phyloP scores from a whole-genome alignment of 768 basidiomycete species.

The Antrodiella citrinella region DNA sequence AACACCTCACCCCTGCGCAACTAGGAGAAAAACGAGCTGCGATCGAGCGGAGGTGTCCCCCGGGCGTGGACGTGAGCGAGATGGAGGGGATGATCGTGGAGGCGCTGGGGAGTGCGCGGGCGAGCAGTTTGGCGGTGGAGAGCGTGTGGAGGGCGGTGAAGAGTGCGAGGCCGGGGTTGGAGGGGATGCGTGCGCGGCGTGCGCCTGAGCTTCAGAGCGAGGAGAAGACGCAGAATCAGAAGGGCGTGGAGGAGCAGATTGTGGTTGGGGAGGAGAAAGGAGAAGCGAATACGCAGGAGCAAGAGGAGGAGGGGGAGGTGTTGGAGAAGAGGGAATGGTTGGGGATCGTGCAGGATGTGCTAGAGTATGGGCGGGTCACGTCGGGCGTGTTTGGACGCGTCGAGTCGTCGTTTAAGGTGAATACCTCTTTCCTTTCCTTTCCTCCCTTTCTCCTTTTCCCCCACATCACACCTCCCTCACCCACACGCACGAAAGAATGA shows the following conservation, averaged over 20 bases:
- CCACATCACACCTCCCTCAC: background rate
- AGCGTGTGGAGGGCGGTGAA: slow-evolving; percentile 45
- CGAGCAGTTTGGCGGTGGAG: slow-evolving; percentile 53
- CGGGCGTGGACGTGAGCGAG: slow-evolving; percentile 22
- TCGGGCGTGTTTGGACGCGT: slow-evolving; percentile 69
- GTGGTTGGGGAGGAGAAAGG: background rate
- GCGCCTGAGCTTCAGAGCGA: background rate
- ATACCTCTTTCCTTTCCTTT: slow-evolving; percentile 15
- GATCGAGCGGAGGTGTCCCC: background rate
- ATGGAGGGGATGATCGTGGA: slow-evolving; percentile 64
- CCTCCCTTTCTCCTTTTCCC: slow-evolving; percentile 1
- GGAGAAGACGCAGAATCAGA: slow-evolving; percentile 17
- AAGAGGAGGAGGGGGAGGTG: background rate
- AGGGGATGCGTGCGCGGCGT: slow-evolving; percentile 7
- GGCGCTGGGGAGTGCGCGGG: slow-evolving; percentile 62
- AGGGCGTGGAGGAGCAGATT: slow-evolving; percentile 14
- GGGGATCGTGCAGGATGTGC: slow-evolving; percentile 38
- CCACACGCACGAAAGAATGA: no score
- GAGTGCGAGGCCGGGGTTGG: slow-evolving; percentile 44
- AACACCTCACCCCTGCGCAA: background rate
- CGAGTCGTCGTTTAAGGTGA: slow-evolving; percentile 37
- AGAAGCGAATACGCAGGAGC: background rate
- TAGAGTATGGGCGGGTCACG: slow-evolving; percentile 35
- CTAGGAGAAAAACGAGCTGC: background rate
- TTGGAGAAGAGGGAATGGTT: slow-evolving; percentile 34